Percentiles rank a stretch among this genome's conserved stretches.
phyloP scores from a whole-genome alignment of 73 alveolate species.

The Symbiodinium natans region DNA sequence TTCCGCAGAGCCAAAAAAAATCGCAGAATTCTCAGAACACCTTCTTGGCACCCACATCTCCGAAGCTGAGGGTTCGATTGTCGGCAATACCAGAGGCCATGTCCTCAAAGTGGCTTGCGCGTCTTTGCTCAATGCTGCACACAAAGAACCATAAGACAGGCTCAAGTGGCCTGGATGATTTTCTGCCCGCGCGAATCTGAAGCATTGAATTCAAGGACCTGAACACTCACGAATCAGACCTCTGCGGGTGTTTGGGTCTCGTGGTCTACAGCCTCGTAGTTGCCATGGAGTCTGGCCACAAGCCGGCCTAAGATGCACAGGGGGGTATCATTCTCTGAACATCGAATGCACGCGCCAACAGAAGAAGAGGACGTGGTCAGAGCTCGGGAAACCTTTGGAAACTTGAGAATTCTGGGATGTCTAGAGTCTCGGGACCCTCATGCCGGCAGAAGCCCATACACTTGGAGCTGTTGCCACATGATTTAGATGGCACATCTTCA shows the following conservation, averaged over 20 bases:
- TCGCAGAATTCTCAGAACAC: background rate
- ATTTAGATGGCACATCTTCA: too few species aligned
- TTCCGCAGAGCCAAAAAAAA: too few species aligned
- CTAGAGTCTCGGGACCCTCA: too few species aligned
- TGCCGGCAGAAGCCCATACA: too few species aligned
- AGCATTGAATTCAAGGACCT: constrained; percentile 99
- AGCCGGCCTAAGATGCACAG: constrained; percentile 33
- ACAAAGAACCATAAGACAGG: background rate
- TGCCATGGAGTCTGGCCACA: constrained; percentile 58
- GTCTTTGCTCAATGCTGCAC: background rate
- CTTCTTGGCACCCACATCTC: background rate
- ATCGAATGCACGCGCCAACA: too few species aligned
- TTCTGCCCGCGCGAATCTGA: constrained; percentile 98
- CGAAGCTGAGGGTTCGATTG: constrained; percentile 71
- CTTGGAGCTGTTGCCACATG: too few species aligned
- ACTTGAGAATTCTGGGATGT: too few species aligned
- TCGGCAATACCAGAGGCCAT: constrained; percentile 90
- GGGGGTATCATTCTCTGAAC: too few species aligned
- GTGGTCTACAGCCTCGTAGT: constrained; percentile 17
- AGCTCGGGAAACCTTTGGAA: too few species aligned
- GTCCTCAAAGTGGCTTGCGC: constrained; percentile 6
- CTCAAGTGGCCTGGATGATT: constrained; percentile 96
- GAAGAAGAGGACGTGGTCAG: too few species aligned
- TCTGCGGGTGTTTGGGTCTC: too few species aligned
- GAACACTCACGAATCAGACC: constrained; percentile 68